Evolutionary conservation across 2,329 filamentous ascomycete species (phyloP).

Genomic region (Sclerotinia trifoliorum): DNA sequence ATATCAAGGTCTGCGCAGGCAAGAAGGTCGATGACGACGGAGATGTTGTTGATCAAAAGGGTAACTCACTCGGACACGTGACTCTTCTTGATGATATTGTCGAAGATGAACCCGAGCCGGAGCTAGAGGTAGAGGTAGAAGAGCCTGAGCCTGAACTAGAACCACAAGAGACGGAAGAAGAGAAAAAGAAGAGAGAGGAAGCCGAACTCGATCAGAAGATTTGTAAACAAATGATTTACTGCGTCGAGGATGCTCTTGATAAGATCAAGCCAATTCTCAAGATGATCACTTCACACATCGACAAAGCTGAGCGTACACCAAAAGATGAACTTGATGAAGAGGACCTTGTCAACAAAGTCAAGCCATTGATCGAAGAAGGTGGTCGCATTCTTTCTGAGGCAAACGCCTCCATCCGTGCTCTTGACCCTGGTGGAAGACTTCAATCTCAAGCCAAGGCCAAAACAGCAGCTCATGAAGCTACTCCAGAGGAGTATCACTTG

Average conservation of each 20-base stretch:
- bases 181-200: slow-evolving; percentile 55
- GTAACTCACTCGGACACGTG: slow-evolving; percentile 64
- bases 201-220: slow-evolving; percentile 70
- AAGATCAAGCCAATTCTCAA: slow-evolving; percentile 82
- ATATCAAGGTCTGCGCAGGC: slow-evolving; percentile 61
- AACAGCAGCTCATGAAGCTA: slow-evolving; percentile 70
- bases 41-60: slow-evolving; percentile 69
- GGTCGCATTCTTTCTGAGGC: slow-evolving; percentile 78
- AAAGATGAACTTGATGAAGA: slow-evolving; percentile 91
- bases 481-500: slow-evolving; percentile 79
- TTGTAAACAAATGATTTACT: slow-evolving; percentile 69
- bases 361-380: slow-evolving; percentile 84
- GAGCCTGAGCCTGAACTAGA: slow-evolving; percentile 39
- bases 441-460: slow-evolving; percentile 82
- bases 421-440: slow-evolving; percentile 87
- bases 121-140: slow-evolving; percentile 42
- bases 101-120: slow-evolving; percentile 42
- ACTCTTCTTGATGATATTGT: slow-evolving; percentile 62
- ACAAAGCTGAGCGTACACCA: slow-evolving; percentile 74
- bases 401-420: slow-evolving; percentile 80
- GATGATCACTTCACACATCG: slow-evolving; percentile 81
- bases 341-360: slow-evolving; percentile 79
- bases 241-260: slow-evolving; percentile 77
- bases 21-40: slow-evolving; percentile 70
- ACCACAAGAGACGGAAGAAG: slow-evolving; percentile 56